Conservation (phyloP, 768 basidiomycete genomes). For the Lentinula aciculospora region DNA sequence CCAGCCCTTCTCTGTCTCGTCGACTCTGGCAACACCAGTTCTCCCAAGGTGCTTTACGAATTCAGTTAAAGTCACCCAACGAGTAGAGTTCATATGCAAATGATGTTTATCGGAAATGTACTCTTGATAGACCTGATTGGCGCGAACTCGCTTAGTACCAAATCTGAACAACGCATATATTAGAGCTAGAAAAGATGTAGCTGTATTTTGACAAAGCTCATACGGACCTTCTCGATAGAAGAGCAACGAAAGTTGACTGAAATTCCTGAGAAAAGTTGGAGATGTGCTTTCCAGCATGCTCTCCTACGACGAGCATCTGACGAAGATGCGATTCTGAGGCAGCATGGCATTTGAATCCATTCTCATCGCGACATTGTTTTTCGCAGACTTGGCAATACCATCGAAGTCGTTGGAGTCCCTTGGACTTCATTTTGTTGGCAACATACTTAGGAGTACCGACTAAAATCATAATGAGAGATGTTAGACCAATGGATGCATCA, state of each 20-base stretch:
- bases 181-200: background rate
- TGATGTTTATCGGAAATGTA: slow-evolving; percentile 93
- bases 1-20: slow-evolving; percentile 99
- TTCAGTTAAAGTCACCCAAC: slow-evolving; percentile 97
- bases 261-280: slow-evolving; percentile 85
- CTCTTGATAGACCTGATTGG: slow-evolving; percentile 96
- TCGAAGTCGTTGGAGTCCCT: slow-evolving; percentile 89
- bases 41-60: slow-evolving; percentile 89
- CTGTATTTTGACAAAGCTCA: too few species aligned
- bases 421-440: slow-evolving; percentile 97
- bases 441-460: slow-evolving; percentile 87
- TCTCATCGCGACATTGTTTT: slow-evolving; percentile 98
- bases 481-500: too few species aligned
- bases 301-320: slow-evolving; percentile 96
- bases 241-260: slow-evolving; percentile 85
- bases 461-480: slow-evolving; percentile 19
- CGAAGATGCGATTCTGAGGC: slow-evolving; percentile 86
- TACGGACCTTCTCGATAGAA: slow-evolving; percentile 77
- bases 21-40: slow-evolving; percentile 82
- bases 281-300: slow-evolving; percentile 89
- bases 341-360: slow-evolving; percentile 96
- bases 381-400: slow-evolving; percentile 99
- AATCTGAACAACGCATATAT: slow-evolving; percentile 41
- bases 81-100: slow-evolving; percentile 97
- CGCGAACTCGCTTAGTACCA: slow-evolving; percentile 91